These are phyloP conservation scores for Pyrenophora graminea DNA, from an alignment of 2,329 filamentous ascomycete genomes.

Conservation along the genomic window DNA sequence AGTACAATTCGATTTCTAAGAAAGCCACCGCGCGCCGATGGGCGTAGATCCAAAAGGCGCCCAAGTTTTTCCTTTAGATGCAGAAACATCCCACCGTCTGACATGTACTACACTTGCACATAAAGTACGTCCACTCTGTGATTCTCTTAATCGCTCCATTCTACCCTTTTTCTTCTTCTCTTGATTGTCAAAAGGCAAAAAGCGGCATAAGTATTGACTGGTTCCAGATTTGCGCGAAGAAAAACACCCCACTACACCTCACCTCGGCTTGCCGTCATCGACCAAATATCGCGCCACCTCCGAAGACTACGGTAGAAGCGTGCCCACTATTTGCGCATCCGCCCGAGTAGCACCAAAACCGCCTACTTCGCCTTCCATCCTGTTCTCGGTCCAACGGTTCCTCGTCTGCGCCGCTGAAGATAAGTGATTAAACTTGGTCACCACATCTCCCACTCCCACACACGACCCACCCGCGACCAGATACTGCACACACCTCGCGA, in stretches of 20 bases:
- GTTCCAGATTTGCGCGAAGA: slow-evolving; percentile 13
- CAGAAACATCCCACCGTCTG: slow-evolving; percentile 16
- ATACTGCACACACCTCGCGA: slow-evolving; percentile 27
- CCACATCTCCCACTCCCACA: slow-evolving; percentile 22
- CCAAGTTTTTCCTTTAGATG: slow-evolving; percentile 16
- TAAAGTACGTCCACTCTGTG: slow-evolving; percentile 6
- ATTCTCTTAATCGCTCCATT: background rate
- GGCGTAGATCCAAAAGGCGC: slow-evolving; percentile 20
- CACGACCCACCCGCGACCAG: slow-evolving; percentile 19
- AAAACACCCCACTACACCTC: slow-evolving; percentile 18
- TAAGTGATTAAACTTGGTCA: background rate
- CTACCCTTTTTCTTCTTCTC: background rate
- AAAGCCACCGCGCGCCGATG: slow-evolving; percentile 24
- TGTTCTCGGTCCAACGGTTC: slow-evolving; percentile 16
- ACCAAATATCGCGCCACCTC: slow-evolving; percentile 21
- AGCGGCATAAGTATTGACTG: slow-evolving; percentile 1
- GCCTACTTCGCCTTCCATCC: slow-evolving; percentile 16
- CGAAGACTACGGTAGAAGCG: slow-evolving; percentile 23
- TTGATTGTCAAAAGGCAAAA: background rate
- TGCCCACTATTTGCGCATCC: slow-evolving; percentile 15
- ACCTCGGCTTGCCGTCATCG: slow-evolving; percentile 17
- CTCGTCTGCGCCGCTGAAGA: slow-evolving; percentile 7
- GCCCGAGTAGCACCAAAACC: slow-evolving; percentile 15
- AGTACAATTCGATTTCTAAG: slow-evolving; percentile 32
- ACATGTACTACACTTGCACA: slow-evolving; percentile 9